Evolutionary conservation across 331 rosid species (phyloP).

Genomic region (Quercus tomentella): DNA sequence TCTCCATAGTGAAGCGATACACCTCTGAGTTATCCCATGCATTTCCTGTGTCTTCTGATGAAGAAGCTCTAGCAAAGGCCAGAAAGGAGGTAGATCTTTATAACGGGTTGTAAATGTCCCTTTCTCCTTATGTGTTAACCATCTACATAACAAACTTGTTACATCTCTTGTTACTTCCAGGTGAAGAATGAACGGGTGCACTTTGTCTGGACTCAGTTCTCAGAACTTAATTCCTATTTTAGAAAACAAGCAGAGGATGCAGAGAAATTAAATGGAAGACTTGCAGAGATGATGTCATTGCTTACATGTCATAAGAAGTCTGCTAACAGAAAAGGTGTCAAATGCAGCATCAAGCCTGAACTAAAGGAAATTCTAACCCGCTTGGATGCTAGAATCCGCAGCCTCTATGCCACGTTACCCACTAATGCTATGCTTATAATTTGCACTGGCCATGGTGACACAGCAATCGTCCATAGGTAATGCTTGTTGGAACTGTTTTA

Average conservation of each 20-base stretch:
- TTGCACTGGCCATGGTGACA: slow-evolving; percentile 97
- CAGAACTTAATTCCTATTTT: slow-evolving; percentile 70
- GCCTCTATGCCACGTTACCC: slow-evolving; percentile 57
- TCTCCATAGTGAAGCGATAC: slow-evolving; percentile 77
- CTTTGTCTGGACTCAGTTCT: slow-evolving; percentile 90
- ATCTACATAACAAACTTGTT: neutral
- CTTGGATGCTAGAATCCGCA: slow-evolving; percentile 61
- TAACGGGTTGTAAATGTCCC: slow-evolving; percentile 3
- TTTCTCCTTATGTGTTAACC: neutral
- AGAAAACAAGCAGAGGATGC: slow-evolving; percentile 73
- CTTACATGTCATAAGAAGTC: slow-evolving; percentile 59
- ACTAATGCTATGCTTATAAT: slow-evolving; percentile 79
- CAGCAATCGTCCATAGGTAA: slow-evolving; percentile 82
- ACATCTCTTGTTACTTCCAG: slow-evolving; percentile 37
- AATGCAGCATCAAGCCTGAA: slow-evolving; percentile 42
- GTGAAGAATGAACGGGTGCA: slow-evolving; percentile 78
- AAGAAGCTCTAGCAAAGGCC: slow-evolving; percentile 76
- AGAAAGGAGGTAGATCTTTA: slow-evolving; percentile 61
- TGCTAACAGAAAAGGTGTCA: slow-evolving; percentile 43
- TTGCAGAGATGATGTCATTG: slow-evolving; percentile 81
- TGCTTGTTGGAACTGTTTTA: slow-evolving; percentile 2
- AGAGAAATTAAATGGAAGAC: slow-evolving; percentile 61
- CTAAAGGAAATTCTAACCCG: slow-evolving; percentile 66
- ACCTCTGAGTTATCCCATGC: slow-evolving; percentile 72
- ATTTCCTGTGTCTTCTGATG: slow-evolving; percentile 81